Conservation (phyloP, 2,329 filamentous ascomycete genomes). For the Penicillium capsulatum region DNA sequence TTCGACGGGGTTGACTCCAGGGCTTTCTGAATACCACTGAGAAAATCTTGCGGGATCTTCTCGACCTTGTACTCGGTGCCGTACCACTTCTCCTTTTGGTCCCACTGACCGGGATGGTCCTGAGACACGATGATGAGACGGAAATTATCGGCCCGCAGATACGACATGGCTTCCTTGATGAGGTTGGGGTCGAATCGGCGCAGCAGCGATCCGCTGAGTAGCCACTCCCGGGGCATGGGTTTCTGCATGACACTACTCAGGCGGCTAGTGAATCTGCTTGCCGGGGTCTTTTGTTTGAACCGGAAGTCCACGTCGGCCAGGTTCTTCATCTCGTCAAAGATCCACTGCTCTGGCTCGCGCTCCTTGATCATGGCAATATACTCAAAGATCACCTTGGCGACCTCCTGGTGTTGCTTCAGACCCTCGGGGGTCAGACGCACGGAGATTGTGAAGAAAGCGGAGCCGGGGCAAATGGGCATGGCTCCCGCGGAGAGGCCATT, state of each 20-base stretch:
- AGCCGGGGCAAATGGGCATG: constrained; percentile 71
- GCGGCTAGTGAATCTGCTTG: constrained; percentile 81
- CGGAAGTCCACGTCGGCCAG: constrained; percentile 92
- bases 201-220: constrained; percentile 76
- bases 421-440: constrained; percentile 82
- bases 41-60: constrained; percentile 70
- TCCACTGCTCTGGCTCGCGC: constrained; percentile 79
- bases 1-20: constrained; percentile 54
- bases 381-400: constrained; percentile 80
- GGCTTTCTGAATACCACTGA: constrained; percentile 65
- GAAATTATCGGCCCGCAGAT: constrained; percentile 83
- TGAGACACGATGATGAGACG: constrained; percentile 78
- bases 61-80: constrained; percentile 88
- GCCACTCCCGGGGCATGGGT: constrained; percentile 76
- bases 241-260: constrained; percentile 88
- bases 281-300: constrained; percentile 88
- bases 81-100: constrained; percentile 93
- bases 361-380: constrained; percentile 85
- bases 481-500: constrained; percentile 76
- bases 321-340: constrained; percentile 85
- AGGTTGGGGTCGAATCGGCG: constrained; percentile 74
- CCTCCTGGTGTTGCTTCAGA: constrained; percentile 73
- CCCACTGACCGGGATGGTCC: constrained; percentile 77
- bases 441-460: constrained; percentile 73
- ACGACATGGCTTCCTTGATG: constrained; percentile 69